Conservation (phyloP, 2,329 filamentous ascomycete genomes). For the Clarireedia paspali region DNA sequence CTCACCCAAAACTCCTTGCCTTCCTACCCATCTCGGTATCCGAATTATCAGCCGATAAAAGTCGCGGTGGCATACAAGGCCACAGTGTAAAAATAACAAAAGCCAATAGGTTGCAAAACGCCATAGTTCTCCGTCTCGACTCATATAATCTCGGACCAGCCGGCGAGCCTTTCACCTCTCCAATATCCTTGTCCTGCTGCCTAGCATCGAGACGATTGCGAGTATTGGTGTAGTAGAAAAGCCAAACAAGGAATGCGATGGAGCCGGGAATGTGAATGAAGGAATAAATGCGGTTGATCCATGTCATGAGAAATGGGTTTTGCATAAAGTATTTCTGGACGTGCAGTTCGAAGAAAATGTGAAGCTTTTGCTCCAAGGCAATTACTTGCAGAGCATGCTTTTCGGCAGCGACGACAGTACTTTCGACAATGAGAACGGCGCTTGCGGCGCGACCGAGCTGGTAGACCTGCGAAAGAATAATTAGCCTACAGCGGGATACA, state of each 20-base stretch:
- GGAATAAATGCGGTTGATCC: slow-evolving; percentile 66
- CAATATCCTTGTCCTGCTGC: slow-evolving; percentile 32
- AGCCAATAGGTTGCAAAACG: slow-evolving; percentile 49
- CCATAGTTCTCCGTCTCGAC: slow-evolving; percentile 47
- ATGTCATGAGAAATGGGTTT: slow-evolving; percentile 51
- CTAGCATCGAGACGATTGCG: slow-evolving; percentile 25
- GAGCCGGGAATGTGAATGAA: slow-evolving; percentile 74
- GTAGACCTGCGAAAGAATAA: slow-evolving; percentile 47
- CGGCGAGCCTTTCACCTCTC: slow-evolving; percentile 32
- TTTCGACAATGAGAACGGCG: slow-evolving; percentile 59
- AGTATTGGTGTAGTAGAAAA: slow-evolving; percentile 65
- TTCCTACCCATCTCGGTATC: slow-evolving; percentile 47
- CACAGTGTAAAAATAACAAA: slow-evolving; percentile 52
- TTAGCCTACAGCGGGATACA: background rate
- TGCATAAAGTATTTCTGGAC: slow-evolving; percentile 52
- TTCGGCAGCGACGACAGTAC: slow-evolving; percentile 53
- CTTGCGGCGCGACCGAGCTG: slow-evolving; percentile 67
- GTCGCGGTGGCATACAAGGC: slow-evolving; percentile 53
- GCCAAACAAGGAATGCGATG: slow-evolving; percentile 58
- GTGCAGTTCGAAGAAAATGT: slow-evolving; percentile 56
- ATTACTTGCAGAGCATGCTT: slow-evolving; percentile 62
- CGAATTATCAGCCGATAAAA: slow-evolving; percentile 46
- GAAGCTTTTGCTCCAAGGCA: slow-evolving; percentile 54
- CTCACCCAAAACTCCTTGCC: slow-evolving; percentile 44
- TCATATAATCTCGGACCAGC: slow-evolving; percentile 46